phyloP scores from a whole-genome alignment of 805 yeast species.

The Schwanniomyces sp. region DNA sequence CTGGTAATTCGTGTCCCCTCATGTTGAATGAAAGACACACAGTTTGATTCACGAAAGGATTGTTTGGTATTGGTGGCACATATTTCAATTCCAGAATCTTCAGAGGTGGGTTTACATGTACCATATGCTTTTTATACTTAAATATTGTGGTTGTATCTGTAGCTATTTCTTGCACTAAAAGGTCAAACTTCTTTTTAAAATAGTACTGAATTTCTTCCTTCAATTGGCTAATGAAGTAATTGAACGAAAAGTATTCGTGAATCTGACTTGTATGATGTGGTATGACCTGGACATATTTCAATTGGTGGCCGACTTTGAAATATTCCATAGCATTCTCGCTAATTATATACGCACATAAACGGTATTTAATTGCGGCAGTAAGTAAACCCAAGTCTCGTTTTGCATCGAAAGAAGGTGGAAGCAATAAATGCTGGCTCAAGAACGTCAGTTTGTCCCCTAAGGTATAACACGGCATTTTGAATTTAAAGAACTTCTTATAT shows the following conservation, averaged over 20 bases:
- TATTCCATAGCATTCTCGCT: conserved; percentile 1
- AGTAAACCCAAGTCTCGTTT: background rate
- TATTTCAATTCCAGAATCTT: conserved; percentile 4
- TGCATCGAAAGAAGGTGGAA: conserved; percentile 7
- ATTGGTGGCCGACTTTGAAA: background rate
- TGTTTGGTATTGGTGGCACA: background rate
- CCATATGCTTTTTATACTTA: background rate
- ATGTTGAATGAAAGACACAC: background rate
- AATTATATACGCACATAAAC: conserved; percentile 3
- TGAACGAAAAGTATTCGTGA: background rate
- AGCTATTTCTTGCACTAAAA: background rate
- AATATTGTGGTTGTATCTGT: background rate
- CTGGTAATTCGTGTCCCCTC: background rate
- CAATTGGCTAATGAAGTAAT: conserved; percentile 1
- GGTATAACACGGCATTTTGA: conserved; percentile 9
- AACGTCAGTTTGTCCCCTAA: conserved; percentile 5
- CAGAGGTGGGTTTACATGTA: background rate
- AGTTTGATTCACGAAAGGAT: conserved; percentile 1
- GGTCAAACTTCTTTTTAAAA: background rate
- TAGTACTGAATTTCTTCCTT: background rate
- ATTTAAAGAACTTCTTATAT: conserved; percentile 7
- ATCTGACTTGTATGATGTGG: background rate
- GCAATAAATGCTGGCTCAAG: conserved; percentile 4
- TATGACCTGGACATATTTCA: background rate
- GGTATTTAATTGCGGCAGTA: conserved; percentile 2